phyloP scores from a whole-genome alignment of 23 red algal species.

The Chondrus crispus region DNA sequence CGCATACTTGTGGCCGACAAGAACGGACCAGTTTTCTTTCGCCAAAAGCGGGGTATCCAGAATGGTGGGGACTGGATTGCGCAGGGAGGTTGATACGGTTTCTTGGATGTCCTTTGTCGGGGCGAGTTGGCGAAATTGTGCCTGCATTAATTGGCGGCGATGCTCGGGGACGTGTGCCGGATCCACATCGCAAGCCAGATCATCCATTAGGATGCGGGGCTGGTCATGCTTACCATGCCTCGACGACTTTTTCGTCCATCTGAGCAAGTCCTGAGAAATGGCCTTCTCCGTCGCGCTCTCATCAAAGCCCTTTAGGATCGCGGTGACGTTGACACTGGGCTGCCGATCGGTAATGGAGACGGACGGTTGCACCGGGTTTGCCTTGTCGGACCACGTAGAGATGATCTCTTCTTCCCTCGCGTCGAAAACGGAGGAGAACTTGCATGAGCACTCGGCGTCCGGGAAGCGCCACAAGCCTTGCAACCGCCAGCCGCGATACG shows the following conservation, averaged over 20 bases:
- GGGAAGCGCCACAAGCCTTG: conserved; percentile 53
- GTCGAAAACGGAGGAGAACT: conserved; percentile 30
- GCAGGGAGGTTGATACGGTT: neutral
- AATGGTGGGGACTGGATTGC: neutral
- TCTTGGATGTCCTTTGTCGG: conserved; percentile 27
- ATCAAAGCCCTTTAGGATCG: neutral
- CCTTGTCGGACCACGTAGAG: conserved; percentile 28
- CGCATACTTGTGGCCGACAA: neutral
- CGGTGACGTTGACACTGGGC: neutral
- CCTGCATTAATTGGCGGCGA: neutral
- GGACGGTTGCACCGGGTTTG: neutral
- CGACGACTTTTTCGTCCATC: neutral
- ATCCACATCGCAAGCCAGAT: conserved; percentile 1
- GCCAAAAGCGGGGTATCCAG: conserved; percentile 16
- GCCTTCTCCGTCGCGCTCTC: neutral
- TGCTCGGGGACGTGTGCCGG: neutral
- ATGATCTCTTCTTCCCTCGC: conserved; percentile 52
- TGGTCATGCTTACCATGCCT: neutral
- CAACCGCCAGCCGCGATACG: conserved; percentile 35
- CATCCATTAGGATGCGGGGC: neutral
- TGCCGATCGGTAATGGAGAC: neutral
- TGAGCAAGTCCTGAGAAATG: neutral
- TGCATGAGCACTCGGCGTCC: conserved; percentile 38
- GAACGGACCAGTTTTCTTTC: neutral
- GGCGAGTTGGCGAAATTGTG: neutral